These are phyloP conservation scores for Beauveria pseudobassiana DNA, from an alignment of 2,329 filamentous ascomycete species.

Conservation along the genomic window DNA sequence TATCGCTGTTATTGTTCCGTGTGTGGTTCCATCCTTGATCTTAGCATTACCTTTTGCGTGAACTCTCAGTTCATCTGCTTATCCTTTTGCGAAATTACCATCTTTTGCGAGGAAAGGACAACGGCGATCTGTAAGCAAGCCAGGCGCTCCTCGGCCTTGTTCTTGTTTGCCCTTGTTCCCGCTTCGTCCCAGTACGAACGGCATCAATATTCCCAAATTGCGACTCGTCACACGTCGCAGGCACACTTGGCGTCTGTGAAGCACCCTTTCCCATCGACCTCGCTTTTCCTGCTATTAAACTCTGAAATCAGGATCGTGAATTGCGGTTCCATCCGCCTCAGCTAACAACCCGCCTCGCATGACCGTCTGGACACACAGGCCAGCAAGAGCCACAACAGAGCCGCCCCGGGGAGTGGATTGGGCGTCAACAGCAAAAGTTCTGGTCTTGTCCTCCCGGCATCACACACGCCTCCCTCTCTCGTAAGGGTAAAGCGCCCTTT, in stretches of 20 bases:
- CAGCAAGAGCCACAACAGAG: background rate
- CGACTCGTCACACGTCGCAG: constrained; percentile 5
- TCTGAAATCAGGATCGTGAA: background rate
- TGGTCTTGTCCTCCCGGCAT: background rate
- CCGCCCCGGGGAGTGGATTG: constrained; percentile 1
- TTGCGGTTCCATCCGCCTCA: constrained; percentile 6
- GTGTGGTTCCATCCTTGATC: constrained; percentile 10
- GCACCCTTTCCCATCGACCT: background rate
- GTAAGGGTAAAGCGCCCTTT: constrained; percentile 5
- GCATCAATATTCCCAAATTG: constrained; percentile 5
- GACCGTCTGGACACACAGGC: background rate
- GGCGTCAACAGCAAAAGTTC: constrained; percentile 9
- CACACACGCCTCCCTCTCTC: constrained; percentile 8
- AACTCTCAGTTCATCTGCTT: constrained; percentile 8
- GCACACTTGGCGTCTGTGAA: background rate
- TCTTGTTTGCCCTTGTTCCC: background rate
- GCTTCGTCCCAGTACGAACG: background rate
- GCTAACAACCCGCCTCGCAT: constrained; percentile 2
- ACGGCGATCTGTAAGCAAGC: background rate
- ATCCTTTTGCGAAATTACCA: constrained; percentile 1
- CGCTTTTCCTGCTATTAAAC: background rate
- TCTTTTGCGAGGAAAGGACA: background rate
- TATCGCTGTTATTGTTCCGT: constrained; percentile 11
- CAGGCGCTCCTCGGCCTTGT: background rate
- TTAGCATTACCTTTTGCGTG: constrained; percentile 9